phyloP scores from a whole-genome alignment of 345 rosid species.

The Arabidopsis thaliana region TAIR10.1 NC_003071.7:14280501-14281000 shows the following conservation, averaged over 20 bases:
- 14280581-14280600: slow-evolving; percentile 67
- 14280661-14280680: slow-evolving; percentile 31
- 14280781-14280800: slow-evolving; percentile 61
- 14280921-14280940: slow-evolving; percentile 87
- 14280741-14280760: slow-evolving; percentile 95
- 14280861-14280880: slow-evolving; percentile 71
- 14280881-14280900: slow-evolving; percentile 72
- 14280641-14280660: slow-evolving; percentile 42
- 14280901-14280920: slow-evolving; percentile 63
- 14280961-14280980: slow-evolving; percentile 64
- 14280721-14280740: slow-evolving; percentile 69
- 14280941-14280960: slow-evolving; percentile 57
- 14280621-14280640: slow-evolving; percentile 47
- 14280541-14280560: slow-evolving; percentile 86
- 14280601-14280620: slow-evolving; percentile 46
- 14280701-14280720: slow-evolving; percentile 42
- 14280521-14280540: slow-evolving; percentile 62
- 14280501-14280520: slow-evolving; percentile 64
- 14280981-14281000: slow-evolving; percentile 85
- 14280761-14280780: slow-evolving; percentile 72
- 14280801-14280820: slow-evolving; percentile 61
- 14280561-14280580: slow-evolving; percentile 67
- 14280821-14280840: slow-evolving; percentile 48
- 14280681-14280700: slow-evolving; percentile 36
- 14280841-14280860: slow-evolving; percentile 69